Evolutionary conservation across 192 early-diverging fungal species (phyloP), one percentile per base, ranked within the genome.

Genomic region (Haplosporangium gracile): DNA sequence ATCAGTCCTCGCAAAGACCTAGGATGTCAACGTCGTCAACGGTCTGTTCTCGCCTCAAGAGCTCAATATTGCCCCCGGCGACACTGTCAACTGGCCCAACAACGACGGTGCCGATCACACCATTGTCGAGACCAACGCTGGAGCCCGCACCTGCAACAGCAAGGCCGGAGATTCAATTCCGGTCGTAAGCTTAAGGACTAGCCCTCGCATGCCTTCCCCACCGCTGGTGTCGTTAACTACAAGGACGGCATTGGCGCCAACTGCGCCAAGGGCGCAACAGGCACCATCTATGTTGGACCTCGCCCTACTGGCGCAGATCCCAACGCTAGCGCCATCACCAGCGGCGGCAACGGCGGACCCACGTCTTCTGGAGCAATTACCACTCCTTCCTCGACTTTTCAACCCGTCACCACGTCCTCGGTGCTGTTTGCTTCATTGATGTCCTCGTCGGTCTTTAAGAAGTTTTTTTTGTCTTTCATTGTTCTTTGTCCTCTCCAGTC

Each of bases 201-300:
- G 76, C n/a, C 76, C 10, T 34, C 34, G 32, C 75, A 72, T 11
- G 63, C 47, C 7, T 86, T 86, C 76, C 79, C 57, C 4, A 34
- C 34, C 5, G n/a, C 43, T 0, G 49, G 26, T 0, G 76, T 78
- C 29, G 53, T 86, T 36, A 81, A 81, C 51, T 86, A 86, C 72
- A 86, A 86, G 79, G 84, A 81, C 47, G 84, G 84, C 13, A 70
- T 81, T 74, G 84, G 79, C 3, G 45, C 79, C 34, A 86, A 81
- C 72, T 86, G 79, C 24, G 8, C 7, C 45, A 80, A 78, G 2
- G 79, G 75, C 16, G 76, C 74, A 6, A 71, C 53, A 1, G 84
- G 84, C 5, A 78, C 75, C 32, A 86, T 86, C 36, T 78, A 70
- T 40, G 79, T 86, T 3, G 79, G 84, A 60, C 45, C 75, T 32